Evolutionary conservation across 1,284 basidiomycete species (phyloP).

Genomic region (Trichosporon ovoides): DNA sequence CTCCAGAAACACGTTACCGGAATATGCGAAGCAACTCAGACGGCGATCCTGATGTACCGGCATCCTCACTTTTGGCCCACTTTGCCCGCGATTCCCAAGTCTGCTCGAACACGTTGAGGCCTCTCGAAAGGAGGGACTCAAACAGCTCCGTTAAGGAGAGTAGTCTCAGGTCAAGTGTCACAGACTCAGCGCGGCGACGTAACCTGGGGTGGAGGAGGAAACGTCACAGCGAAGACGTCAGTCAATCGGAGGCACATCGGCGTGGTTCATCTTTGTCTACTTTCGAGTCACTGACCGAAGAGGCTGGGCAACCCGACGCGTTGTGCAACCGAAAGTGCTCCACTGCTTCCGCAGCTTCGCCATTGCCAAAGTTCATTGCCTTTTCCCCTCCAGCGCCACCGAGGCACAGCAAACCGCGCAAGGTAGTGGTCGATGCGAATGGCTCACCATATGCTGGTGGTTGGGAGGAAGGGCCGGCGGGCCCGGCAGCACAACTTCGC

Average conservation of each 20-base stretch:
- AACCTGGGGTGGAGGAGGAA: not conserved
- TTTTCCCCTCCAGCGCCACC: not conserved
- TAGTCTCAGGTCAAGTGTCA: not conserved
- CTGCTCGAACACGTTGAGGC: not conserved
- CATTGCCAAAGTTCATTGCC: not conserved
- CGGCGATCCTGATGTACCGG: not conserved
- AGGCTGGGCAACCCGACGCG: not conserved
- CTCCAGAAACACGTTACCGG: not conserved
- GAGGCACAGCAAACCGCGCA: not conserved
- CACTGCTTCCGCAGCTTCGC: not conserved
- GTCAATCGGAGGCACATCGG: not conserved
- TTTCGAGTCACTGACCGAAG: not conserved
- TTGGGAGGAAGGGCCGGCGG: not conserved
- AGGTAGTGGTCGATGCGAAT: not conserved
- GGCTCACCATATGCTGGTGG: slow-evolving; percentile 2
- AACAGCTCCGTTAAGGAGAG: not conserved
- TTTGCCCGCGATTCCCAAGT: not conserved
- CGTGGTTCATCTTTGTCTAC: not conserved
- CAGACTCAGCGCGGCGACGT: not conserved
- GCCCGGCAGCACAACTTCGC: not conserved
- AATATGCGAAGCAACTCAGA: not conserved
- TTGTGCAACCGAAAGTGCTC: not conserved
- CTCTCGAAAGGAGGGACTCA: not conserved
- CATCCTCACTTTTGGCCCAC: not conserved
- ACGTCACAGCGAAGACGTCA: not conserved